These are phyloP conservation scores for Dendrobium catenatum DNA, from an alignment of 106 monocot genomes.

Conservation along the genomic window DNA sequence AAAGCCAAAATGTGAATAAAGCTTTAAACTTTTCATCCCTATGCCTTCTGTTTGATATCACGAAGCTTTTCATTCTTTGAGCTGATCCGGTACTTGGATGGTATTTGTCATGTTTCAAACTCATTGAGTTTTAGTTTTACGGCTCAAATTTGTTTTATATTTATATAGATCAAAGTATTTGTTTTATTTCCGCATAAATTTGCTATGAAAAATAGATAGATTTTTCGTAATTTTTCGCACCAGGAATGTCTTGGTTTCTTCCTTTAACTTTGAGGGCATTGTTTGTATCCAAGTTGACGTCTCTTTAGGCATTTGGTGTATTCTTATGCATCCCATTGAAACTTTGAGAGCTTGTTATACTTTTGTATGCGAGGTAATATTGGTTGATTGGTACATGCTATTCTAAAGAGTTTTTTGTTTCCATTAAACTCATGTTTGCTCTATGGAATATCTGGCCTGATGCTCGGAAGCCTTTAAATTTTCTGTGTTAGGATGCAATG, in stretches of 20 bases:
- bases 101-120: too few species aligned
- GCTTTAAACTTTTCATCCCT: neutral
- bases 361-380: neutral
- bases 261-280: neutral
- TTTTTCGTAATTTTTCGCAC: neutral
- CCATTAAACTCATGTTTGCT: neutral
- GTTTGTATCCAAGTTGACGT: neutral
- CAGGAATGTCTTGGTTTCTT: neutral
- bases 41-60: neutral
- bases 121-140: too few species aligned
- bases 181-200: too few species aligned
- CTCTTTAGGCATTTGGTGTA: neutral
- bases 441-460: neutral
- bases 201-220: too few species aligned
- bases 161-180: too few species aligned
- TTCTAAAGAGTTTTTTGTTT: neutral
- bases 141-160: too few species aligned
- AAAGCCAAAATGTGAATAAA: neutral
- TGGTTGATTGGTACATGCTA: neutral
- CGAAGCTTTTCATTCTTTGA: neutral
- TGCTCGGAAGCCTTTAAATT: neutral
- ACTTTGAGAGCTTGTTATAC: neutral
- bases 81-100: neutral
- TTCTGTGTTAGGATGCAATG: constrained; percentile 80
- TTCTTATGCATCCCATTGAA: neutral